These are phyloP conservation scores for Barnettozyma sucrosica DNA, from an alignment of 805 yeast species.

Conservation along the genomic window DNA sequence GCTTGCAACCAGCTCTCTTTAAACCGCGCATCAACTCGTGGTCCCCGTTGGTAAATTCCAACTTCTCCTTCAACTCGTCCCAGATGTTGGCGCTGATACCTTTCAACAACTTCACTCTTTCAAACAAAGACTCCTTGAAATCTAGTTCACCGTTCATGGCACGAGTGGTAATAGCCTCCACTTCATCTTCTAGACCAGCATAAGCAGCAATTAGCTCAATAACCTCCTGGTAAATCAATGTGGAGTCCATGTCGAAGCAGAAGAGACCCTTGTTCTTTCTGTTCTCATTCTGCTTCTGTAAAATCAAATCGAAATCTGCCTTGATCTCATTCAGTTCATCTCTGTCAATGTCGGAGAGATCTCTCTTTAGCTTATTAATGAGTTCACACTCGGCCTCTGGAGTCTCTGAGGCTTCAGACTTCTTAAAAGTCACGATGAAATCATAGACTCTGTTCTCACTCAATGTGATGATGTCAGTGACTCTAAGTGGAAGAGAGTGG, in stretches of 20 bases:
- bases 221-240: slow-evolving; percentile 92
- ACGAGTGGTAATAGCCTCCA: slow-evolving; percentile 79
- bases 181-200: slow-evolving; percentile 85
- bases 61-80: slow-evolving; percentile 66
- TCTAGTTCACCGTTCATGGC: slow-evolving; percentile 98
- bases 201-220: slow-evolving; percentile 92
- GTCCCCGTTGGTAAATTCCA: slow-evolving; percentile 83
- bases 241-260: slow-evolving; percentile 97
- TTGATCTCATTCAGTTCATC: slow-evolving; percentile 3
- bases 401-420: slow-evolving; percentile 17
- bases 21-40: slow-evolving; percentile 59
- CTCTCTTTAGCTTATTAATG: slow-evolving; percentile 4
- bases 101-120: slow-evolving; percentile 71
- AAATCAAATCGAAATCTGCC: slow-evolving; percentile 34
- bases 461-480: slow-evolving; percentile 25
- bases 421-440: slow-evolving; percentile 20
- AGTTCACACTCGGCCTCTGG: slow-evolving; percentile 11
- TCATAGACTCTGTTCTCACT: slow-evolving; percentile 36
- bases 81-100: slow-evolving; percentile 79
- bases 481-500: slow-evolving; percentile 26
- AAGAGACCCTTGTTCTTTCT: slow-evolving; percentile 47
- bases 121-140: slow-evolving; percentile 71
- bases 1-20: slow-evolving; percentile 52
- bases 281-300: slow-evolving; percentile 32
- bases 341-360: slow-evolving; percentile 1